Conservation (phyloP, 1,284 basidiomycete species). For the Porodaedalea pini region DNA sequence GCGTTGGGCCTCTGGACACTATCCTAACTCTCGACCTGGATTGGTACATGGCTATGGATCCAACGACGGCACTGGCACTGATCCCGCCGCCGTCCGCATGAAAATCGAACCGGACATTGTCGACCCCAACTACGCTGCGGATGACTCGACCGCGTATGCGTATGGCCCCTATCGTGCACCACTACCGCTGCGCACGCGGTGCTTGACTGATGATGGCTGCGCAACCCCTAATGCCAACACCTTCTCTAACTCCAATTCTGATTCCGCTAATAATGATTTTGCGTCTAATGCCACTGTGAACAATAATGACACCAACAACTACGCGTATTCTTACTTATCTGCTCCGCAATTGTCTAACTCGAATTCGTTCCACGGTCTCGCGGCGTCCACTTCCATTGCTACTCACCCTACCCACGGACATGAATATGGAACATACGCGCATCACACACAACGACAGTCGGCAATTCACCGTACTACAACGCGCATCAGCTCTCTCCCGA, state of each 20-base stretch:
- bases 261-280: not conserved
- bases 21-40: not conserved
- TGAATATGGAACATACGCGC: not conserved
- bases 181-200: not conserved
- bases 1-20: not conserved
- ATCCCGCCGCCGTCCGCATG: not conserved
- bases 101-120: not conserved
- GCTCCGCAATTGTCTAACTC: not conserved
- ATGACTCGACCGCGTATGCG: not conserved
- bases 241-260: not conserved
- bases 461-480: not conserved
- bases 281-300: not conserved
- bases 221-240: not conserved
- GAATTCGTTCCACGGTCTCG: not conserved
- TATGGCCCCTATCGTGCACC: too few relatives aligned
- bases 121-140: not conserved
- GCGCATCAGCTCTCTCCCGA: slow-evolving; percentile 14
- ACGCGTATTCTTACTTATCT: not conserved
- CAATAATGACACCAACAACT: not conserved
- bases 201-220: not conserved
- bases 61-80: not conserved
- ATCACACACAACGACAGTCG: not conserved
- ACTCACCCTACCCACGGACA: too few relatives aligned
- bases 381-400: slow-evolving; percentile 1
- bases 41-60: not conserved